phyloP scores from a whole-genome alignment of 805 yeast species.

The Metschnikowia santaceciliae region DNA sequence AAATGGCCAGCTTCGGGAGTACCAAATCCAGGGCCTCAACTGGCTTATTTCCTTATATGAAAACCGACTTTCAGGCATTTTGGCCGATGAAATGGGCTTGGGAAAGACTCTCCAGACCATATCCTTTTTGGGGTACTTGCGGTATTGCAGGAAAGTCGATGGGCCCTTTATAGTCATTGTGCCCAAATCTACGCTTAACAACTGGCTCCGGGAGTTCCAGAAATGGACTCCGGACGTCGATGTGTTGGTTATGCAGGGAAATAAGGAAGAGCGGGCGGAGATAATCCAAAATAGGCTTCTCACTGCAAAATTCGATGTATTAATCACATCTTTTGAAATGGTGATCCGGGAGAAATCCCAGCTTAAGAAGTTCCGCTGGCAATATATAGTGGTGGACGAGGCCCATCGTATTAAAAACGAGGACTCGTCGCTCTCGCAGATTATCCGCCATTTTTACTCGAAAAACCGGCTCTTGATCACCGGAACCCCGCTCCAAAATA shows the following conservation, averaged over 20 bases:
- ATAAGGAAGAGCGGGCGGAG: slow-evolving; percentile 69
- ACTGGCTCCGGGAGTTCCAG: slow-evolving; percentile 93
- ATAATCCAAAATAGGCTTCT: slow-evolving; percentile 58
- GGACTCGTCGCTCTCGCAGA: slow-evolving; percentile 86
- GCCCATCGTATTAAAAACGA: slow-evolving; percentile 97
- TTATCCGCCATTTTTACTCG: slow-evolving; percentile 83
- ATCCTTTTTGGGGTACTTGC: slow-evolving; percentile 81
- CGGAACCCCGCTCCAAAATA: slow-evolving; percentile 95
- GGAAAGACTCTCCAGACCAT: slow-evolving; percentile 96
- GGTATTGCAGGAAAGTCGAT: slow-evolving; percentile 70
- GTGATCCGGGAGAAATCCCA: slow-evolving; percentile 83
- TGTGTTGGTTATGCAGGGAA: slow-evolving; percentile 82
- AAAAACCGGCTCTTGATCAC: slow-evolving; percentile 82
- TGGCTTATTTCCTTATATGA: slow-evolving; percentile 91
- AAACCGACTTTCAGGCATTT: slow-evolving; percentile 82
- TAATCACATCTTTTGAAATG: slow-evolving; percentile 90
- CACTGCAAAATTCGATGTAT: slow-evolving; percentile 80
- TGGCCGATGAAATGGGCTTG: slow-evolving; percentile 98
- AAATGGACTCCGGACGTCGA: slow-evolving; percentile 96
- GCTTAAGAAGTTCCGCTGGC: slow-evolving; percentile 84
- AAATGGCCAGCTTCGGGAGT: slow-evolving; percentile 75
- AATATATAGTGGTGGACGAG: slow-evolving; percentile 89
- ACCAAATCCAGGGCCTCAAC: slow-evolving; percentile 91
- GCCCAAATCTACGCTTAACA: slow-evolving; percentile 92
- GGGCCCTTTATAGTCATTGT: slow-evolving; percentile 93